A percentile compares a stretch with the other conserved stretches of the same genome.
These are phyloP conservation scores for Kondoa subrosea DNA, from an alignment of 768 basidiomycete genomes.

Conservation along the genomic window DNA sequence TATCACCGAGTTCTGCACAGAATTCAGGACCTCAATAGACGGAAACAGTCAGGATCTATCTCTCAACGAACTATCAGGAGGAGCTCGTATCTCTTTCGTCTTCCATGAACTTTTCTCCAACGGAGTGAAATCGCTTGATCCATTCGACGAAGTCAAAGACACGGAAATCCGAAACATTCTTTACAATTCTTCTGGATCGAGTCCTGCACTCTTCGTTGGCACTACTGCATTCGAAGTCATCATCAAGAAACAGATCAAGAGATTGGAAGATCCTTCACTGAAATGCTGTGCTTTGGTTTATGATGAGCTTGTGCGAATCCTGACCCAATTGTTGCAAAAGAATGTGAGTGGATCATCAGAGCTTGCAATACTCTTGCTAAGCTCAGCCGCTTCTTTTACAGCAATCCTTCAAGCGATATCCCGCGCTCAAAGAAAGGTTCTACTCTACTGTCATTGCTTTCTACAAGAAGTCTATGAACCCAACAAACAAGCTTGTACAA, in stretches of 20 bases:
- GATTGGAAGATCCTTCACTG: slow-evolving; percentile 79
- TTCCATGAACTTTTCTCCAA: slow-evolving; percentile 98
- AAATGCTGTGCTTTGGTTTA: slow-evolving; percentile 93
- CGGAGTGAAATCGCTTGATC: slow-evolving; percentile 87
- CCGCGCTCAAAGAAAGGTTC: slow-evolving; percentile 89
- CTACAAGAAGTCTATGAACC: slow-evolving; percentile 83
- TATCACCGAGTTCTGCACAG: slow-evolving; percentile 93
- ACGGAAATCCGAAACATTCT: slow-evolving; percentile 88
- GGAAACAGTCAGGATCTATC: slow-evolving; percentile 92
- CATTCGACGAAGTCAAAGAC: slow-evolving; percentile 97
- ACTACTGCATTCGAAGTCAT: slow-evolving; percentile 96
- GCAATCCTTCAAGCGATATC: slow-evolving; percentile 93
- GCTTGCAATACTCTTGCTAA: neutral
- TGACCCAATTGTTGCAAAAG: slow-evolving; percentile 75
- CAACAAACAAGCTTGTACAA: slow-evolving; percentile 81
- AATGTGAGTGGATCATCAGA: slow-evolving; percentile 44
- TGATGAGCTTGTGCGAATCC: slow-evolving; percentile 90
- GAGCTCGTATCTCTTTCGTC: slow-evolving; percentile 95
- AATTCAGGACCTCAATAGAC: slow-evolving; percentile 92
- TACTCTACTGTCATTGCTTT: slow-evolving; percentile 90
- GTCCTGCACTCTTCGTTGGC: slow-evolving; percentile 88
- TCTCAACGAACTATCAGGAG: slow-evolving; percentile 91
- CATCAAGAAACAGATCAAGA: slow-evolving; percentile 95
- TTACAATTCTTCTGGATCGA: slow-evolving; percentile 97
- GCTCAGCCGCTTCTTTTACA: slow-evolving; percentile 30